phyloP scores from a whole-genome alignment of 2,329 filamentous ascomycete species.

The Colletotrichum tabaci region DNA sequence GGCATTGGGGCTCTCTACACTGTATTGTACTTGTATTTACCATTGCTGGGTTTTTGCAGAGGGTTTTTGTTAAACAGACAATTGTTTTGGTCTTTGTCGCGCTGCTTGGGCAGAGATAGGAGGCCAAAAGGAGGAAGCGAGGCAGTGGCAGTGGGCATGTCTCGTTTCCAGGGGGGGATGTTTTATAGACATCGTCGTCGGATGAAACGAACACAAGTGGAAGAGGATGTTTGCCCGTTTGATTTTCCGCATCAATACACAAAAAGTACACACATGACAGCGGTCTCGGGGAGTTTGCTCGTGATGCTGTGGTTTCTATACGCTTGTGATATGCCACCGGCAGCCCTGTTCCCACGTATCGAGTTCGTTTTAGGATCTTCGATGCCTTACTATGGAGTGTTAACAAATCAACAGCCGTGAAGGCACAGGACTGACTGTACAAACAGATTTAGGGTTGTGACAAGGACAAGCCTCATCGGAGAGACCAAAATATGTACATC shows the following conservation, averaged over 20 bases:
- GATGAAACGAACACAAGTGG: constrained; percentile 13
- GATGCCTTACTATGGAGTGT: too few species aligned
- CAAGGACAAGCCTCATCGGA: too few species aligned
- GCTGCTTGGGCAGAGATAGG: neutral
- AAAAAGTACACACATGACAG: constrained; percentile 12
- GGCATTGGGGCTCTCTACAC: constrained; percentile 22
- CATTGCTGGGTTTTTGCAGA: constrained; percentile 22
- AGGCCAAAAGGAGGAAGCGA: neutral
- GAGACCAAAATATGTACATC: too few species aligned
- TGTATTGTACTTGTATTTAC: constrained; percentile 41
- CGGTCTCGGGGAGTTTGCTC: too few species aligned
- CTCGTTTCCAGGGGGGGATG: constrained; percentile 9
- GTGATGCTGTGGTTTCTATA: neutral
- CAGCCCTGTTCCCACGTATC: too few species aligned
- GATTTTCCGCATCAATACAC: constrained; percentile 37
- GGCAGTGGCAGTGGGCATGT: constrained; percentile 29
- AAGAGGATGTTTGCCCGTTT: constrained; percentile 19
- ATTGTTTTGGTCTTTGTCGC: constrained; percentile 21
- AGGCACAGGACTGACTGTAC: too few species aligned
- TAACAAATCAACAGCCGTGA: too few species aligned
- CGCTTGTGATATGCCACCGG: too few species aligned
- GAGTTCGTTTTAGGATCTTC: too few species aligned
- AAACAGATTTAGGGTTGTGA: too few species aligned
- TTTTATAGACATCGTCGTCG: constrained; percentile 12
- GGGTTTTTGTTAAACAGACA: constrained; percentile 9